Conservation (phyloP, 495 filamentous ascomycete species). For the Penicillium coffeae region DNA sequence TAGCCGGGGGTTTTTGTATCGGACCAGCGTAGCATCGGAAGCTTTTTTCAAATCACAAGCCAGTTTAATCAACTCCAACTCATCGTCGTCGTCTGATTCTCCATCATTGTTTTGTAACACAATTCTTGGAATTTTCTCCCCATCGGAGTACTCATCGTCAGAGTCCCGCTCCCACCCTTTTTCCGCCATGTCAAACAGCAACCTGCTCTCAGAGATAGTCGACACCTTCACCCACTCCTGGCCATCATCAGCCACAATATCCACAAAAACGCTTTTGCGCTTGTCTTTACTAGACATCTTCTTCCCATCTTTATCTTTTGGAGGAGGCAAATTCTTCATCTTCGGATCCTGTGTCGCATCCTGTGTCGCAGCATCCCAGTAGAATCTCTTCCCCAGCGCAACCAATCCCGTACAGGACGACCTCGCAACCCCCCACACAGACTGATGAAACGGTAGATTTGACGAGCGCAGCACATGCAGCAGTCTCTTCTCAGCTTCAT, state of each 20-base stretch:
- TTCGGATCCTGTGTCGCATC: too few species aligned
- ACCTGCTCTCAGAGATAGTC: slow-evolving; percentile 52
- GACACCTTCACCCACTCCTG: slow-evolving; percentile 61
- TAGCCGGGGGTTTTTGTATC: slow-evolving; percentile 56
- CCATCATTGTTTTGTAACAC: slow-evolving; percentile 30
- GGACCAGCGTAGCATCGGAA: slow-evolving; percentile 49
- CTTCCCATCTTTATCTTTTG: slow-evolving; percentile 16
- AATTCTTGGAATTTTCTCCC: slow-evolving; percentile 13
- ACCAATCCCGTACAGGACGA: slow-evolving; percentile 44
- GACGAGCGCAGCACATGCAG: slow-evolving; percentile 51
- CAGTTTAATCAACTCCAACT: slow-evolving; percentile 54
- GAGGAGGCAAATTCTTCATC: slow-evolving; percentile 5
- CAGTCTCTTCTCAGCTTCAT: slow-evolving; percentile 18
- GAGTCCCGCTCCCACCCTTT: slow-evolving; percentile 53
- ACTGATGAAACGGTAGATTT: slow-evolving; percentile 54
- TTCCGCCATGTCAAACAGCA: slow-evolving; percentile 61
- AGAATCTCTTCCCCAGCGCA: slow-evolving; percentile 51
- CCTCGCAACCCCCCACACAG: slow-evolving; percentile 53
- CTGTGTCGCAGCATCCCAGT: slow-evolving; percentile 44
- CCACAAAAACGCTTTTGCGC: slow-evolving; percentile 41
- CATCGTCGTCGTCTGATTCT: slow-evolving; percentile 41
- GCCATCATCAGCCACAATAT: slow-evolving; percentile 52
- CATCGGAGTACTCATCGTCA: slow-evolving; percentile 34
- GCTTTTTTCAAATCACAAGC: slow-evolving; percentile 53
- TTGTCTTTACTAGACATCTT: slow-evolving; percentile 34